phyloP scores from a whole-genome alignment of 1,284 basidiomycete species.

The Boletus sp. region DNA sequence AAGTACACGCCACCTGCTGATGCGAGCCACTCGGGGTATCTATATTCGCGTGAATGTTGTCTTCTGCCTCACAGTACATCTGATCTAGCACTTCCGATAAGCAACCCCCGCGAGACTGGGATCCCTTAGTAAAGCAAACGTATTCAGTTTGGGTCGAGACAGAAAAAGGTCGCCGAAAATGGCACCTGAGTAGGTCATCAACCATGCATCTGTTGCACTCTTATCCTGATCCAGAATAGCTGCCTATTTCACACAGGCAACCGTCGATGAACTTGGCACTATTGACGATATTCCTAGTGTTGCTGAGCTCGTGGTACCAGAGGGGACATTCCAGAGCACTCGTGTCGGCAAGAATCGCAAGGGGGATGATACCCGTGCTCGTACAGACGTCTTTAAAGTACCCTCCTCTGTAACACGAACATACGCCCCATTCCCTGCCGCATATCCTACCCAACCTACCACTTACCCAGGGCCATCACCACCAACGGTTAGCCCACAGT shows the following conservation, averaged over 20 bases:
- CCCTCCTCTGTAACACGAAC: slow-evolving; percentile 39
- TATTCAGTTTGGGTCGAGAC: slow-evolving; percentile 71
- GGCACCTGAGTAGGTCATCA: slow-evolving; percentile 63
- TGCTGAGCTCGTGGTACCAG: slow-evolving; percentile 51
- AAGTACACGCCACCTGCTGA: slow-evolving; percentile 52
- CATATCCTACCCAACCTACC: slow-evolving; percentile 30
- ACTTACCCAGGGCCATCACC: slow-evolving; percentile 30
- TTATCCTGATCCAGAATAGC: slow-evolving; percentile 39
- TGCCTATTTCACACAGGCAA: slow-evolving; percentile 72
- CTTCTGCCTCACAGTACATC: slow-evolving; percentile 14
- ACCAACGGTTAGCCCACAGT: slow-evolving; percentile 16
- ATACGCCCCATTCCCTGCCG: slow-evolving; percentile 54
- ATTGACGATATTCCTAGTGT: slow-evolving; percentile 58
- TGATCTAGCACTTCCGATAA: slow-evolving; percentile 34
- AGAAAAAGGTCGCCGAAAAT: slow-evolving; percentile 61
- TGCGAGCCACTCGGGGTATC: slow-evolving; percentile 39
- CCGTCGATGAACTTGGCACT: slow-evolving; percentile 60
- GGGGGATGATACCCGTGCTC: slow-evolving; percentile 27
- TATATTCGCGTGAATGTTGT: slow-evolving; percentile 6
- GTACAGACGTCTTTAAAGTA: slow-evolving; percentile 29
- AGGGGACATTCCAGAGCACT: slow-evolving; percentile 61
- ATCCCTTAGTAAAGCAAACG: slow-evolving; percentile 73
- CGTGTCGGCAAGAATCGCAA: slow-evolving; percentile 49
- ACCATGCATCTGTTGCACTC: slow-evolving; percentile 14
- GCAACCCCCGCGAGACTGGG: slow-evolving; percentile 60